These are phyloP conservation scores for Penicillium sclerotiorum DNA, from an alignment of 2,329 filamentous ascomycete species.

Conservation along the genomic window DNA sequence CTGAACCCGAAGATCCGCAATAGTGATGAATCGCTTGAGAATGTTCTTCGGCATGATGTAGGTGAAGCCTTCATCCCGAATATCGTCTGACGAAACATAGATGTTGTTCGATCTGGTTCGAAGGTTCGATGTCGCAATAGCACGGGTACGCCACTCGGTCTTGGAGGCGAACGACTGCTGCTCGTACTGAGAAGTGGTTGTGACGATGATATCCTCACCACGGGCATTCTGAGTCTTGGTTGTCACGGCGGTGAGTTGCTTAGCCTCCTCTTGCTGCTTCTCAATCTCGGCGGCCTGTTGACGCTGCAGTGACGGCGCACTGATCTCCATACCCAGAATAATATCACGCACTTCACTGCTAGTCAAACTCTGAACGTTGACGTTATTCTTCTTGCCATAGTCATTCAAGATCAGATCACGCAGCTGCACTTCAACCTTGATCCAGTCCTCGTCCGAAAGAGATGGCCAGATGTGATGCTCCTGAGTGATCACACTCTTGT, in stretches of 20 bases:
- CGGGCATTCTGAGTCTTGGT: constrained; percentile 98
- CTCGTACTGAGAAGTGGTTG: constrained; percentile 96
- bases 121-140: constrained; percentile 94
- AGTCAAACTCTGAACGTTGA: constrained; percentile 95
- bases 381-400: constrained; percentile 99
- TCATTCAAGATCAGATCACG: constrained; percentile 96
- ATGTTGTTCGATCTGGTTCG: constrained; percentile 96
- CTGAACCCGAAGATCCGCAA: constrained; percentile 93
- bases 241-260: constrained; percentile 93
- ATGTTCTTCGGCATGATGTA: constrained; percentile 99
- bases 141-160: constrained; percentile 96
- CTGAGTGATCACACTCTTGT: constrained; percentile 97
- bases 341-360: constrained; percentile 97
- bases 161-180: constrained; percentile 97
- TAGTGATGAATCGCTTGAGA: constrained; percentile 95
- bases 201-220: constrained; percentile 97
- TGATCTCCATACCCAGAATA: constrained; percentile 99
- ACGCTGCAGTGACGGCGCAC: constrained; percentile 93
- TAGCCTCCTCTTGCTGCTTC: constrained; percentile 96
- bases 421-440: constrained; percentile 97
- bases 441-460: constrained; percentile 94
- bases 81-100: constrained; percentile 95
- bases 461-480: constrained; percentile 99
- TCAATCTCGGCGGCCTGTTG: constrained; percentile 98
- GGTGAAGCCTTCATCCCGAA: constrained; percentile 85